Evolutionary conservation across 129 eudicot species (phyloP).

Genomic region (Flaveria linearis): DNA sequence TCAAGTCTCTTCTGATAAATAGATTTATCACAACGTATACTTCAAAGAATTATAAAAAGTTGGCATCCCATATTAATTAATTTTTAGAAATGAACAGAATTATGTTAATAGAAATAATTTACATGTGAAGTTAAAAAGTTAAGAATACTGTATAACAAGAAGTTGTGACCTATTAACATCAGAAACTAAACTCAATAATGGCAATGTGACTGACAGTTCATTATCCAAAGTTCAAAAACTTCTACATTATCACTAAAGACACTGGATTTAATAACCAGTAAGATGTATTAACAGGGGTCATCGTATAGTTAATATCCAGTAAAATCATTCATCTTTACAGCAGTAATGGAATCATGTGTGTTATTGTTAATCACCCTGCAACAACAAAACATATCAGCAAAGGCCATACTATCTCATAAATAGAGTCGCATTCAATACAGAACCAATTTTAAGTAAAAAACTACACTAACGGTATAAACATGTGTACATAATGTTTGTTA

Average conservation of each 20-base stretch:
- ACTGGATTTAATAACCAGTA: not conserved
- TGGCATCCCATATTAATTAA: no score
- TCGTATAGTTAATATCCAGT: not conserved
- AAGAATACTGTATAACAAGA: not conserved
- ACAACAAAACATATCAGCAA: conserved; percentile 19
- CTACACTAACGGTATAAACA: not conserved
- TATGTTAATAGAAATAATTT: no score
- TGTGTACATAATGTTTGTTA: not conserved
- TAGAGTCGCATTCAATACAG: not conserved
- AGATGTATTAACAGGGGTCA: conserved; percentile 1
- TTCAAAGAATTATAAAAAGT: no score
- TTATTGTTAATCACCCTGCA: conserved; percentile 32
- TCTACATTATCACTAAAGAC: not conserved
- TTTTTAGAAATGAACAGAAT: no score
- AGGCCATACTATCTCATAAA: not conserved
- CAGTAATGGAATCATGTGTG: conserved; percentile 15
- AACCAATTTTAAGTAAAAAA: not conserved
- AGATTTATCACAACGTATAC: no score
- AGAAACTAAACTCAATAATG: not conserved
- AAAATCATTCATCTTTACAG: conserved; percentile 19
- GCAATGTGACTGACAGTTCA: not conserved
- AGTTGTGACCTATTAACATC: not conserved
- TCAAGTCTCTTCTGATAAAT: no score
- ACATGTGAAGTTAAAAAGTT: not conserved
- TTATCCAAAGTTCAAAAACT: not conserved